These are phyloP conservation scores for Alternaria novae-zelandiae DNA, from an alignment of 2,329 filamentous ascomycete genomes.

Conservation along the genomic window DNA sequence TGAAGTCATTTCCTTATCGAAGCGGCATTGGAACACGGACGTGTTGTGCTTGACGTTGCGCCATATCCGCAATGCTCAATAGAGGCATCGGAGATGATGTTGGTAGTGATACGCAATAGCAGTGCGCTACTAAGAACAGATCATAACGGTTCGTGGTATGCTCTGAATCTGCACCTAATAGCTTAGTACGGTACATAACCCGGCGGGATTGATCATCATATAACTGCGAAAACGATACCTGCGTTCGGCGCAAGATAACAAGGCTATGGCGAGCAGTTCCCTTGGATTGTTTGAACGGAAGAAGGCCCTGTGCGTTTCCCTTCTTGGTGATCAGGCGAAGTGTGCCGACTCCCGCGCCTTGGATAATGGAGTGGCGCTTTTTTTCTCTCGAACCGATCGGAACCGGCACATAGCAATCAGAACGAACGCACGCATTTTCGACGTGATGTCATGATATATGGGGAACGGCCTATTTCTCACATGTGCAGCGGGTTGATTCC, in stretches of 20 bases:
- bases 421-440: neutral
- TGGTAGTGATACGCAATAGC: neutral
- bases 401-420: neutral
- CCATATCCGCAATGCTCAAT: neutral
- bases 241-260: neutral
- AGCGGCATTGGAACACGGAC: neutral
- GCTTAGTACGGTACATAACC: neutral
- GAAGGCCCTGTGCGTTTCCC: conserved; percentile 17
- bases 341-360: conserved; percentile 12
- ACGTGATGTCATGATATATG: neutral
- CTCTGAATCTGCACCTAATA: neutral
- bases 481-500: neutral
- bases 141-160: neutral
- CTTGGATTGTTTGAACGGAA: conserved; percentile 6
- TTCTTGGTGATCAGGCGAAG: conserved; percentile 27
- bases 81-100: neutral
- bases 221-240: neutral
- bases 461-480: neutral
- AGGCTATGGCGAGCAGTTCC: conserved; percentile 7
- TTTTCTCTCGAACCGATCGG: conserved; percentile 4
- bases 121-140: neutral
- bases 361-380: neutral
- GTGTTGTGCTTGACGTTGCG: neutral
- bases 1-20: neutral
- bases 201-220: neutral